These are phyloP conservation scores for Alternaria triticimaculans DNA, from an alignment of 2,329 filamentous ascomycete species.

Conservation along the genomic window DNA sequence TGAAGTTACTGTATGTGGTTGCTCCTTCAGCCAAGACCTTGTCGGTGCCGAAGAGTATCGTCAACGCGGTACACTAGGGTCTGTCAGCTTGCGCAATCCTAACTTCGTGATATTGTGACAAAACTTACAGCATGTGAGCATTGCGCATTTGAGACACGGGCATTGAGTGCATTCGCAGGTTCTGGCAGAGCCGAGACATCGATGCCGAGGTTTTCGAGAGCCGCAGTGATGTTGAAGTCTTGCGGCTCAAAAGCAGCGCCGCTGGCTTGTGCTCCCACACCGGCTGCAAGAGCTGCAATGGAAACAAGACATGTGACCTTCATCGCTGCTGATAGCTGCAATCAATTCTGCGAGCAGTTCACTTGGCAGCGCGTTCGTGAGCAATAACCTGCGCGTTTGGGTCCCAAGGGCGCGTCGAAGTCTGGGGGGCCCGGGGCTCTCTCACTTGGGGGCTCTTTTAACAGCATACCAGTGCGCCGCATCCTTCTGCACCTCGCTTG, in stretches of 20 bases:
- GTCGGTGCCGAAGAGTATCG: slow-evolving; percentile 18
- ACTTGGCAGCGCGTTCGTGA: neutral
- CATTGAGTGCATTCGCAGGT: neutral
- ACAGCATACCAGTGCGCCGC: neutral
- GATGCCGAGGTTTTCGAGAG: slow-evolving; percentile 1
- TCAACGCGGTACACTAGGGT: slow-evolving; percentile 22
- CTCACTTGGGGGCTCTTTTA: neutral
- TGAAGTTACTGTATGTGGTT: slow-evolving; percentile 13
- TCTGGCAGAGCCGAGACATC: neutral
- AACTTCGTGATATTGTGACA: neutral
- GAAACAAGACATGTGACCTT: neutral
- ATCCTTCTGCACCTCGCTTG: neutral
- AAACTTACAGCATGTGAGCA: slow-evolving; percentile 2
- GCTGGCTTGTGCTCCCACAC: neutral
- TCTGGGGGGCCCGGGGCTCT: neutral
- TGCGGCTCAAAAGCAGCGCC: neutral
- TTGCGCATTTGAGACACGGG: neutral
- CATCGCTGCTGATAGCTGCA: neutral
- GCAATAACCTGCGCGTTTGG: neutral
- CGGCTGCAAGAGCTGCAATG: neutral
- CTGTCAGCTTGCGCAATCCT: neutral
- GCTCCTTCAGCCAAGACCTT: slow-evolving; percentile 10
- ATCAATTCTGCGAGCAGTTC: neutral
- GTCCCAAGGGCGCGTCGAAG: neutral
- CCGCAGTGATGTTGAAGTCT: slow-evolving; percentile 4